phyloP scores from a whole-genome alignment of 2,329 filamentous ascomycete species.

The Ciborinia camelliae region DNA sequence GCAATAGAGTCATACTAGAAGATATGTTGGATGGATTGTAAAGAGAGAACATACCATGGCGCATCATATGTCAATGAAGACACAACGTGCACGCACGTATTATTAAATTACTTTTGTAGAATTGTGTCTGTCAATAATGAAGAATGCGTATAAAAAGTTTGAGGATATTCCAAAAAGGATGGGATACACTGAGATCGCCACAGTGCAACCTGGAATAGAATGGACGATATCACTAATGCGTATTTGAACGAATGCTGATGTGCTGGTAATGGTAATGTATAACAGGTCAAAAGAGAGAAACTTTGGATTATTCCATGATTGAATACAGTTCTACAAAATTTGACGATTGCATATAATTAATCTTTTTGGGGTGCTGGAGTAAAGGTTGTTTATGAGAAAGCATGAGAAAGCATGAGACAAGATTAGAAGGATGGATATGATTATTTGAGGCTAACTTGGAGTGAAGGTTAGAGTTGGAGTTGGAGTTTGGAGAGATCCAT shows the following conservation, averaged over 20 bases:
- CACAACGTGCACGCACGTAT: conserved; percentile 15
- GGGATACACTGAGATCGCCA: not conserved
- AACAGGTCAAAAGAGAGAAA: not conserved
- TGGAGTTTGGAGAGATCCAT: not conserved
- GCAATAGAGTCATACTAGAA: not conserved
- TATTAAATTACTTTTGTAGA: conserved; percentile 2
- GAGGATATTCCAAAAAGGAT: conserved; percentile 10
- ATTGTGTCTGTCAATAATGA: not conserved
- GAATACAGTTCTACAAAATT: not conserved
- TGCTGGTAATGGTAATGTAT: not conserved
- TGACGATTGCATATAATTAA: conserved; percentile 5
- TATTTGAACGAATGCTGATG: not conserved
- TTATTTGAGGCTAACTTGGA: not conserved
- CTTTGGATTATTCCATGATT: conserved; percentile 3
- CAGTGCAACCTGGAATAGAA: not conserved
- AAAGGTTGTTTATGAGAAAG: not conserved
- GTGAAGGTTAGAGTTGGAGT: too few relatives aligned
- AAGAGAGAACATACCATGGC: conserved; percentile 19
- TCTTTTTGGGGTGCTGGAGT: not conserved
- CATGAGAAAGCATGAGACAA: not conserved
- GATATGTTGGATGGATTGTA: not conserved
- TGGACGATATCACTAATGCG: not conserved
- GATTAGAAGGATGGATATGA: not conserved
- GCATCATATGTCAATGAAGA: conserved; percentile 9
- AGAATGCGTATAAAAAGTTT: not conserved